phyloP scores from a whole-genome alignment of 345 rosid genomes.

The Turnera subulata region DNA sequence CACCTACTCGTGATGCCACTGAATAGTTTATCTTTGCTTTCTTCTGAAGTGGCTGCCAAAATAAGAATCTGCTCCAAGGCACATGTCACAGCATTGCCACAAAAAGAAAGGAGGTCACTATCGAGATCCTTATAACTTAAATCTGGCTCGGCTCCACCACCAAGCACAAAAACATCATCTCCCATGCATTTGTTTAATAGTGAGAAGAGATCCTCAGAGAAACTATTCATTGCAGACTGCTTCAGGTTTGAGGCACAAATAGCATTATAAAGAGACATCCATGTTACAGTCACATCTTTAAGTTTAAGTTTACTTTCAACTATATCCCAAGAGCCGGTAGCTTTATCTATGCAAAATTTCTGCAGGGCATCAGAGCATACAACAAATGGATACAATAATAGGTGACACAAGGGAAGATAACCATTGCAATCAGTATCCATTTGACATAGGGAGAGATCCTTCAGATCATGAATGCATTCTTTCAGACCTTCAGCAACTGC shows the following conservation, averaged over 20 bases:
- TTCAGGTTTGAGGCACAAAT: constrained; percentile 24
- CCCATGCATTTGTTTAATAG: constrained; percentile 26
- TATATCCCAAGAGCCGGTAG: constrained; percentile 20
- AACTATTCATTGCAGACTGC: constrained; percentile 17
- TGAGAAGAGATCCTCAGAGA: constrained; percentile 28
- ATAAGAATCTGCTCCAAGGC: constrained; percentile 29
- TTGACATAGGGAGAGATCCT: constrained; percentile 22
- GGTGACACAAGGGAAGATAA: constrained; percentile 24
- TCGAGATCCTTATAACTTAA: constrained; percentile 19
- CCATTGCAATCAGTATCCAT: constrained; percentile 16
- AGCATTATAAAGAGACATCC: constrained; percentile 43
- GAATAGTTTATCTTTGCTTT: constrained; percentile 7
- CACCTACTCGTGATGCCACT: constrained; percentile 12
- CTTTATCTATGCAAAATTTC: constrained; percentile 4
- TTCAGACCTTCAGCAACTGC: constrained; percentile 34
- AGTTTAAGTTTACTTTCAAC: constrained; percentile 22
- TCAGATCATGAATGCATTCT: constrained; percentile 25
- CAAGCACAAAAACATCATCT: constrained; percentile 19
- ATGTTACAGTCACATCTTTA: constrained; percentile 30
- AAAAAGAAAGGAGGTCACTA: constrained; percentile 25
- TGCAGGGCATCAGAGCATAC: constrained; percentile 17
- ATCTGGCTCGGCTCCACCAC: constrained; percentile 17
- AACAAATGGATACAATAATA: constrained; percentile 46
- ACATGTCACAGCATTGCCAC: constrained; percentile 28
- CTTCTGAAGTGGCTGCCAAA: constrained; percentile 17